These are phyloP conservation scores for Volvariella volvacea DNA, from an alignment of 1,284 basidiomycete species.

Conservation along the genomic window DNA sequence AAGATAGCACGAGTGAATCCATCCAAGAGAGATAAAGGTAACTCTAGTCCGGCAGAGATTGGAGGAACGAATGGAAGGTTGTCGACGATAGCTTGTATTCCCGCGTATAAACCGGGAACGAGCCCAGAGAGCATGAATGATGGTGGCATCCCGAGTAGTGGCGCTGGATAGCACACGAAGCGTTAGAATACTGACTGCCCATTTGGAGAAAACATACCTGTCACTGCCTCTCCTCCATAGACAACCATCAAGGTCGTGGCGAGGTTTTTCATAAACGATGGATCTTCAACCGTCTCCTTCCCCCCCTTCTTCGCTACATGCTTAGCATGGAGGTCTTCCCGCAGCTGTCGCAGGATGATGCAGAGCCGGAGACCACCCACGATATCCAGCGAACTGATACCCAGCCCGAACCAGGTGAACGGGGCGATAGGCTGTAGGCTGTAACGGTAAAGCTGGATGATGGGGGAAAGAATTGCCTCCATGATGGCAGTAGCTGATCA, in stretches of 20 bases:
- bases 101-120: slow-evolving; percentile 47
- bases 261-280: slow-evolving; percentile 52
- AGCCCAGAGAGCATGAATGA: slow-evolving; percentile 67
- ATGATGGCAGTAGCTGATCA: neutral
- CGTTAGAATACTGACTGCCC: too few relatives aligned
- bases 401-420: slow-evolving; percentile 60
- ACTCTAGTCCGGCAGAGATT: slow-evolving; percentile 45
- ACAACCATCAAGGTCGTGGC: slow-evolving; percentile 58
- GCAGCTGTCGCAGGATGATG: slow-evolving; percentile 57
- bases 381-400: slow-evolving; percentile 57
- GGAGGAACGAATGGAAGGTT: slow-evolving; percentile 47
- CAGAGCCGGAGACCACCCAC: slow-evolving; percentile 62
- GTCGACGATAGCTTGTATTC: slow-evolving; percentile 53
- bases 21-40: slow-evolving; percentile 60
- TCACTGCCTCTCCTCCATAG: slow-evolving; percentile 66
- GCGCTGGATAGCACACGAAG: too few relatives aligned
- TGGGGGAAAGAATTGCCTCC: slow-evolving; percentile 19
- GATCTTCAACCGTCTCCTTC: slow-evolving; percentile 31
- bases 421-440: slow-evolving; percentile 56
- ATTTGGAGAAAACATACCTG: slow-evolving; percentile 40
- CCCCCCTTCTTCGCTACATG: slow-evolving; percentile 33
- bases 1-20: slow-evolving; percentile 64
- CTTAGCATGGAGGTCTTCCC: slow-evolving; percentile 39
- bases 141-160: slow-evolving; percentile 54
- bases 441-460: slow-evolving; percentile 47